Evolutionary conservation across 2,329 filamentous ascomycete genomes (phyloP).

Genomic region (Penicillium frequentans): DNA sequence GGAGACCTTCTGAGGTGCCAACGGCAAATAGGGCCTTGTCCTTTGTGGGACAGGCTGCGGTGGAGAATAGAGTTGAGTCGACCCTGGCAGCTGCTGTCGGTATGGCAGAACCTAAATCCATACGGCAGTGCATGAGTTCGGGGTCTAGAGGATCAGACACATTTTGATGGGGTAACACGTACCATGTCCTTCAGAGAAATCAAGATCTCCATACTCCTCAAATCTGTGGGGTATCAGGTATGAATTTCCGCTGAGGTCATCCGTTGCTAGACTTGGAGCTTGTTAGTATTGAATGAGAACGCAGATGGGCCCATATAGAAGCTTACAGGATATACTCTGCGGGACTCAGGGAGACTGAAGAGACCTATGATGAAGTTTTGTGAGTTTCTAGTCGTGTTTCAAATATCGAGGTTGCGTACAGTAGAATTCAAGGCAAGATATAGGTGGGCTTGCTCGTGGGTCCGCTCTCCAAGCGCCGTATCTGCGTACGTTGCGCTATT

Average conservation of each 20-base stretch:
- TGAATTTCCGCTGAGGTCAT: slow-evolving; percentile 33
- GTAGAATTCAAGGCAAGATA: slow-evolving; percentile 3
- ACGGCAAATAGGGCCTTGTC: slow-evolving; percentile 35
- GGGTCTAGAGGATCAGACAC: too few species aligned
- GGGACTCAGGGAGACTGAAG: slow-evolving; percentile 37
- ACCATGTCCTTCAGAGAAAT: not conserved
- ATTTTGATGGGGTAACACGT: not conserved
- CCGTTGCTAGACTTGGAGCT: slow-evolving; percentile 35
- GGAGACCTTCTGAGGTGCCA: slow-evolving; percentile 38
- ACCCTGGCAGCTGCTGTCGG: slow-evolving; percentile 4
- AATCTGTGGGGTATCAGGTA: slow-evolving; percentile 16
- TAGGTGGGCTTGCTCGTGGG: too few species aligned
- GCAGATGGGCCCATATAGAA: not conserved
- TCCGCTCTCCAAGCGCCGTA: slow-evolving; percentile 11
- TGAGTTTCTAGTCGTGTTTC: not conserved
- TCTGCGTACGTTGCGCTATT: slow-evolving; percentile 35
- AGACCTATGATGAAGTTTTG: slow-evolving; percentile 24
- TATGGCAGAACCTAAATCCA: slow-evolving; percentile 26
- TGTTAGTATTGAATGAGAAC: slow-evolving; percentile 18
- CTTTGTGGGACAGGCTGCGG: slow-evolving; percentile 33
- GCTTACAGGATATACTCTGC: slow-evolving; percentile 36
- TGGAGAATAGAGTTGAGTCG: slow-evolving; percentile 35
- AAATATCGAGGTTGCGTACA: not conserved
- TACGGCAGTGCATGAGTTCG: slow-evolving; percentile 11
- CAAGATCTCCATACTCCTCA: too few species aligned